Base-by-base conservation (phyloP, 2,329 filamentous ascomycete species). In the Ophiostoma australiae region DNA sequence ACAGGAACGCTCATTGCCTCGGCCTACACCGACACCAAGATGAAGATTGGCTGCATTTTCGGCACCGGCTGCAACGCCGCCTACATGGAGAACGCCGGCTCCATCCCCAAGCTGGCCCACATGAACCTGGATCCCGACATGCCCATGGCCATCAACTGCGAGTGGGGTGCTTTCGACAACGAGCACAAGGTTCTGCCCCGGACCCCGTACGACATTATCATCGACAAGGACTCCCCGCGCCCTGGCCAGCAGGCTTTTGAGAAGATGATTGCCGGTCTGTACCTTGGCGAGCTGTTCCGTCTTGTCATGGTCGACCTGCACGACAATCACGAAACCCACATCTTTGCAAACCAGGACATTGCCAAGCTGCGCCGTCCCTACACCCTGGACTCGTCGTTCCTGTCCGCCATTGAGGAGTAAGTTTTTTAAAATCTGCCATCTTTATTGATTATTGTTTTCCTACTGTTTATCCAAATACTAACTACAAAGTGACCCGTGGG, bases 41-140 rank as follows among this genome's bases (percentile, higher is more conserved):
- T 97, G 87, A 93, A 89, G 82, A 95, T 98, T 77, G 95, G 95
- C 71, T 97, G 94, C 81, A 99, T 99, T 78, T 99, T 99, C 77
- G 95, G 95, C 76, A 99, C 95, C 15, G 95, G 95, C 72, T 97
- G 95, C 83, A 99, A 99, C 78, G 95, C 94, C 58, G 95, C 95
- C 55, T 99, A 99, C 83, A 97, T 99, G 91, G 95, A 99, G 81
- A 82, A 96, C 77, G 92, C 88, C 74, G 93, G 93, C 74, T 92
- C 90, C 15, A 93, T 99, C 74, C 94, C 94, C 74, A 99, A 99
- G 85, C 88, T 99, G 70, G 92, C 91, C 13, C 89, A 97, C 82
- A 87, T 97, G 85, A 95, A 96, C 77, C 87, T 98, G 52, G 91
- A 93, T 68, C 84, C 92, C 0, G 89, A 95, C 73, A 89, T 89